Evolutionary conservation across 805 yeast species (phyloP).

Genomic region (Suhomyces prunicola): DNA sequence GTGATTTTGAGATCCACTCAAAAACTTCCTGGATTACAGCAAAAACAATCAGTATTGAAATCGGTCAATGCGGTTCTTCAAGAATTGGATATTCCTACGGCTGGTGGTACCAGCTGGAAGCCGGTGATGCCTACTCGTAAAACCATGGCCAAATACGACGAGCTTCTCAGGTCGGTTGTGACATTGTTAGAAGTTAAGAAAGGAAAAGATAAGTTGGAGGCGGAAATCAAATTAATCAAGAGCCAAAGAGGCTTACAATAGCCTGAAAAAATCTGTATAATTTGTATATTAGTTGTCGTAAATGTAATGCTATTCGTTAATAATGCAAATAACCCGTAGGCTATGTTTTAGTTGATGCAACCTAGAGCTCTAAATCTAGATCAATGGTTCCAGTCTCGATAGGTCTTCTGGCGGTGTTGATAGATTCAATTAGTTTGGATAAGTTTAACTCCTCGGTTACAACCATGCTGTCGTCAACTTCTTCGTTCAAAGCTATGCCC

Average conservation of each 20-base stretch:
- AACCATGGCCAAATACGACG: conserved; percentile 75
- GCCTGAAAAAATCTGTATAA: background rate
- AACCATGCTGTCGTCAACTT: background rate
- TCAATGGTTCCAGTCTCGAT: background rate
- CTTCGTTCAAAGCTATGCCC: background rate
- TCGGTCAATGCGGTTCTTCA: conserved; percentile 67
- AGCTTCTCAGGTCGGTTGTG: conserved; percentile 63
- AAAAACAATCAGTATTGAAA: conserved; percentile 70
- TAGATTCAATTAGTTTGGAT: background rate
- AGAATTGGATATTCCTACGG: conserved; percentile 73
- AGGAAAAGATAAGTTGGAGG: conserved; percentile 81
- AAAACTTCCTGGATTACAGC: conserved; percentile 41
- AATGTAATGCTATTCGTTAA: background rate
- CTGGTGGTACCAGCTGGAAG: conserved; percentile 49
- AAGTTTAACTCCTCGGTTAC: background rate
- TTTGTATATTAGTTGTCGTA: background rate
- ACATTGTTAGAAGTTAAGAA: conserved; percentile 78
- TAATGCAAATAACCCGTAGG: background rate
- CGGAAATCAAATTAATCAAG: conserved; percentile 55
- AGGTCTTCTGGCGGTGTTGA: background rate
- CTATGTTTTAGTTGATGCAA: background rate
- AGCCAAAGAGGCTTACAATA: conserved; percentile 36
- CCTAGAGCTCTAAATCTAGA: background rate
- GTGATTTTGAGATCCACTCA: conserved; percentile 74
- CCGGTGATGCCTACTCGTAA: conserved; percentile 87